These are phyloP conservation scores for Quercus suber DNA, from an alignment of 306 rosid genomes.

Conservation along the genomic window DNA sequence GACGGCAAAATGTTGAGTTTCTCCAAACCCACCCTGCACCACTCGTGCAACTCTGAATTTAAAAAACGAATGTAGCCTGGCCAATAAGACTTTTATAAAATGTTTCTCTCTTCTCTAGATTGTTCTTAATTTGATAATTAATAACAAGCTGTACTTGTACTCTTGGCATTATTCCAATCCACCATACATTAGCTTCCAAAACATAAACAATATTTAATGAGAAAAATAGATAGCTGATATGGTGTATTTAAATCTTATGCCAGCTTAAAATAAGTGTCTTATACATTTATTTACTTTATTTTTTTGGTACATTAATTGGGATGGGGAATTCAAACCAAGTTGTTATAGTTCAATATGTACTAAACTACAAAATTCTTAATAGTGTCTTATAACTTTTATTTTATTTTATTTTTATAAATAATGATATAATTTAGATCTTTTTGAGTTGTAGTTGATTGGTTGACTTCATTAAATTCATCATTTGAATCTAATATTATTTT, in stretches of 20 bases:
- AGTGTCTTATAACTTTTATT: no score
- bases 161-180: conserved; percentile 6
- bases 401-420: no score
- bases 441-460: conserved; percentile 14
- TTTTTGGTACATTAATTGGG: no score
- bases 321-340: no score
- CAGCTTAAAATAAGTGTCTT: not conserved
- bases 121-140: conserved; percentile 1
- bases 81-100: not conserved
- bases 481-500: not conserved
- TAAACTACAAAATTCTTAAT: no score
- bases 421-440: no score
- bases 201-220: not conserved
- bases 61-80: conserved; percentile 3
- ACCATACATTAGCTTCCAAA: conserved; percentile 29
- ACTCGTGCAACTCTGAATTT: conserved; percentile 60
- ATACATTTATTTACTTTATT: no score
- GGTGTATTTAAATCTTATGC: not conserved
- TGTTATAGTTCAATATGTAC: no score
- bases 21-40: conserved; percentile 9
- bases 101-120: conserved; percentile 12
- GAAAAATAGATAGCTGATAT: not conserved
- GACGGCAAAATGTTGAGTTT: not conserved
- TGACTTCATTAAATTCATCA: conserved; percentile 26
- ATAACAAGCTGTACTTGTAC: not conserved